Percentiles rank a stretch among this genome's conserved stretches.
Conservation (phyloP, 1,284 basidiomycete genomes). For the Exsudoporus floridanus region DNA sequence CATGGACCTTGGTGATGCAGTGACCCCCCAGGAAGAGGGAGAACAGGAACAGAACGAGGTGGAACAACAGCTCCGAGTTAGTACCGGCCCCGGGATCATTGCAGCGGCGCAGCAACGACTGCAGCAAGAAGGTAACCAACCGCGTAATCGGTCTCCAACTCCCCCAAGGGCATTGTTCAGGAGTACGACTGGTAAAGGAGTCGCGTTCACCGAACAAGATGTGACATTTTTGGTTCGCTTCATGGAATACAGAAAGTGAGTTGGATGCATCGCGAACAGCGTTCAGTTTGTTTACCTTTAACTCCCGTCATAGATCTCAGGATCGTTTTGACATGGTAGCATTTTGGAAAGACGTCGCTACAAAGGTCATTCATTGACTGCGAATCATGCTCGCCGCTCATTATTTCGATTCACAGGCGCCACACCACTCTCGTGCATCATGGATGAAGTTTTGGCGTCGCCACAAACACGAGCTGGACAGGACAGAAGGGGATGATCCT, state of each 20-base stretch:
- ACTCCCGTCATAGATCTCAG: conserved; percentile 46
- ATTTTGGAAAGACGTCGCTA: conserved; percentile 82
- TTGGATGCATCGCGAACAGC: conserved; percentile 6
- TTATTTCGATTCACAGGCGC: conserved; percentile 49
- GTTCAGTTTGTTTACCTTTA: conserved; percentile 10
- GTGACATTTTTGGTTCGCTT: conserved; percentile 70
- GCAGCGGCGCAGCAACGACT: conserved; percentile 45
- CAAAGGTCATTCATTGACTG: conserved; percentile 46
- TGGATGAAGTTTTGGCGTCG: conserved; percentile 89
- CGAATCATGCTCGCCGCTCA: background rate
- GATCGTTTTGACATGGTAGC: conserved; percentile 75
- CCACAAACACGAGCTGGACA: conserved; percentile 76
- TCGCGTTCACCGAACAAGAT: conserved; percentile 80
- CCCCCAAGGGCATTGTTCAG: conserved; percentile 73
- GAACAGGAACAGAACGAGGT: conserved; percentile 42
- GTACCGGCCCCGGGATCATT: conserved; percentile 46
- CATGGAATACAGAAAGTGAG: conserved; percentile 69
- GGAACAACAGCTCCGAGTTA: conserved; percentile 32
- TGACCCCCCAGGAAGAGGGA: conserved; percentile 43
- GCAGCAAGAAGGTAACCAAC: conserved; percentile 37
- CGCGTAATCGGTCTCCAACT: conserved; percentile 66
- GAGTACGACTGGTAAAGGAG: conserved; percentile 82
- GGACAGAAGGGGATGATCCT: conserved; percentile 59
- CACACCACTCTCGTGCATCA: conserved; percentile 81
- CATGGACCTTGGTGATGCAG: conserved; percentile 59